Conservation (phyloP, 345 rosid genomes). For the Heritiera littoralis region DNA sequence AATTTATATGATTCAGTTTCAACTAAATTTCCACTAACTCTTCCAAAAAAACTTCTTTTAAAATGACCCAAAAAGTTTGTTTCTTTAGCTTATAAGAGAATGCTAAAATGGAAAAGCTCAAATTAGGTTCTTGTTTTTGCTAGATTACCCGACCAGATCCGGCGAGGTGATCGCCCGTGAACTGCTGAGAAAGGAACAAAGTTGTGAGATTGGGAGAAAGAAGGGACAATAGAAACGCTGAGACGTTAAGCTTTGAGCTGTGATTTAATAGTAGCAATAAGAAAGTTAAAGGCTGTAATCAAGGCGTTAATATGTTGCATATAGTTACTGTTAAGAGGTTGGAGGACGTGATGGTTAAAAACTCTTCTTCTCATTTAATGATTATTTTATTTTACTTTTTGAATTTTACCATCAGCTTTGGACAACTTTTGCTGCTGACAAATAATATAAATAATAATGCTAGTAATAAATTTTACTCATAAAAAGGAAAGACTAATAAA, state of each 20-base stretch:
- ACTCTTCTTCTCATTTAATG: neutral
- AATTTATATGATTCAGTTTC: slow-evolving; percentile 15
- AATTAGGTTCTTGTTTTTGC: slow-evolving; percentile 9
- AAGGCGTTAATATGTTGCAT: neutral
- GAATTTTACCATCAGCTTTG: too few species aligned
- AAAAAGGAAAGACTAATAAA: too few species aligned
- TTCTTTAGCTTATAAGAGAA: neutral
- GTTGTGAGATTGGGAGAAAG: neutral
- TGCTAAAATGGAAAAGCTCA: neutral
- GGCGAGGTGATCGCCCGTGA: slow-evolving; percentile 35
- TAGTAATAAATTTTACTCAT: neutral
- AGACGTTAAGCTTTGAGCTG: neutral
- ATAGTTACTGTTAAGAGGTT: neutral
- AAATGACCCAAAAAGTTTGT: neutral
- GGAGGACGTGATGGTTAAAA: neutral
- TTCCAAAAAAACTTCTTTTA: neutral
- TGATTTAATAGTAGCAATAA: neutral
- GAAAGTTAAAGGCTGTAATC: neutral
- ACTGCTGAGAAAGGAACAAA: slow-evolving; percentile 10
- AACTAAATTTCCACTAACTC: slow-evolving; percentile 14
- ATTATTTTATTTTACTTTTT: too few species aligned
- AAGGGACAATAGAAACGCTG: neutral
- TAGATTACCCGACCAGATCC: slow-evolving; percentile 39
- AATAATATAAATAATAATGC: too few species aligned
- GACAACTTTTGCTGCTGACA: too few species aligned